A percentile compares a stretch with the other conserved stretches of the same genome.
Evolutionary conservation across 1,284 basidiomycete genomes (phyloP).

Genomic region (Schizopora paradoxa): DNA sequence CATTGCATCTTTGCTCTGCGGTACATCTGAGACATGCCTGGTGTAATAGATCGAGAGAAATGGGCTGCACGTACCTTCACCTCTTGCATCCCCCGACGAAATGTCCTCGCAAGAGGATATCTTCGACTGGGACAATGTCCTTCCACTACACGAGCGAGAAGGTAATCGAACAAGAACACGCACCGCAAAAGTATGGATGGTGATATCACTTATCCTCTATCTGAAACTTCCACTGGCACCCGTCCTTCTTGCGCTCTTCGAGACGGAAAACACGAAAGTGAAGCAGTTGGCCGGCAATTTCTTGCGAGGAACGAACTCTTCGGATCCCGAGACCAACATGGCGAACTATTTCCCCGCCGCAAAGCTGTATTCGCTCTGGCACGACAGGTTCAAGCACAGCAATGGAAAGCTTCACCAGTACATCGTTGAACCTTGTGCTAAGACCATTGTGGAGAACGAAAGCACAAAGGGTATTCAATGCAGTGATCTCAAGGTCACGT

Average conservation of each 20-base stretch:
- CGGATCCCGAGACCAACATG: background rate
- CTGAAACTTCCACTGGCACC: background rate
- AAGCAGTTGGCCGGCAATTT: background rate
- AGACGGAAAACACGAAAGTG: background rate
- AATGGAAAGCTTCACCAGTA: background rate
- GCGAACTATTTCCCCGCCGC: background rate
- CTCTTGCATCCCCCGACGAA: no score
- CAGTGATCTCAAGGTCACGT: conserved; percentile 2
- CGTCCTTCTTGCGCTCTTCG: background rate
- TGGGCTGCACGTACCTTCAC: no score
- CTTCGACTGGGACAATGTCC: no score
- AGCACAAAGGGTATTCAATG: conserved; percentile 7
- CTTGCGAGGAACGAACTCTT: no score
- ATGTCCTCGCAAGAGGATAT: no score
- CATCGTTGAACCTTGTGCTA: conserved; percentile 8
- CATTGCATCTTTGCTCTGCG: no score
- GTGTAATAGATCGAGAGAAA: no score
- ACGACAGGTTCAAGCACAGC: conserved; percentile 1
- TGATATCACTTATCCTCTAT: background rate
- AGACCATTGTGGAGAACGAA: conserved; percentile 9
- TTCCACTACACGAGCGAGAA: no score
- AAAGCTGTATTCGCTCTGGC: conserved; percentile 4
- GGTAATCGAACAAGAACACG: no score
- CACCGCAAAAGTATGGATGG: background rate
- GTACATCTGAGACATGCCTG: no score